Percentiles rank a stretch among this genome's conserved stretches.
phyloP scores from a whole-genome alignment of 2,329 filamentous ascomycete species.

The Colletotrichum godetiae region DNA sequence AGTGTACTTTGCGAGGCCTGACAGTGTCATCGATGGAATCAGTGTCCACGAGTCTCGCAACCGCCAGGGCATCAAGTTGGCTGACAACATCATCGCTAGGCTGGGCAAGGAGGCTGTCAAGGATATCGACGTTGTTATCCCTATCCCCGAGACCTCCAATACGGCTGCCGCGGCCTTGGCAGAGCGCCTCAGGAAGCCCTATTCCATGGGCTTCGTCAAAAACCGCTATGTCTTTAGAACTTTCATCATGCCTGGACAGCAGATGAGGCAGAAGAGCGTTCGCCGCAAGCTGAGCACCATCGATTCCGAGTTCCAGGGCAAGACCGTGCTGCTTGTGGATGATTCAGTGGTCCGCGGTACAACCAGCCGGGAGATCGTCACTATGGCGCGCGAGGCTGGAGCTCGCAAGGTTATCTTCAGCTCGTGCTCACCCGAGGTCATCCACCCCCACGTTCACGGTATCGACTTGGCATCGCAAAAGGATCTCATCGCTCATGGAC shows the following conservation, averaged over 20 bases:
- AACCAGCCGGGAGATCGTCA: conserved; percentile 71
- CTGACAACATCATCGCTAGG: conserved; percentile 74
- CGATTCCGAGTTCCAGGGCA: conserved; percentile 83
- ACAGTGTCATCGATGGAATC: conserved; percentile 87
- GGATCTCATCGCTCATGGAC: conserved; percentile 55
- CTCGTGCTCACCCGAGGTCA: conserved; percentile 81
- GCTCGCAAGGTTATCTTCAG: conserved; percentile 86
- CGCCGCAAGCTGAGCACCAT: conserved; percentile 91
- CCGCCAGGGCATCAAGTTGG: conserved; percentile 87
- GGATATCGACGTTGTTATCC: conserved; percentile 87
- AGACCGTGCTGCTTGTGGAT: conserved; percentile 86
- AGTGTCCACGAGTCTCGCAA: conserved; percentile 86
- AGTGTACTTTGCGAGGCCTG: conserved; percentile 89
- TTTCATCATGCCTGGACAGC: conserved; percentile 82
- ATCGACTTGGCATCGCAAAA: conserved; percentile 54
- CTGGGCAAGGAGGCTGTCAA: conserved; percentile 77
- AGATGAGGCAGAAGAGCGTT: conserved; percentile 82
- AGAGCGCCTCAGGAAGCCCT: conserved; percentile 80
- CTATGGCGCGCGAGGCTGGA: conserved; percentile 86
- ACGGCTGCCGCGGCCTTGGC: conserved; percentile 83
- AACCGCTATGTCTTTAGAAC: conserved; percentile 74
- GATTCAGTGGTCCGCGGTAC: conserved; percentile 89
- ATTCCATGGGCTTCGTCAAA: conserved; percentile 86
- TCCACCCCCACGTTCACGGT: conserved; percentile 47
- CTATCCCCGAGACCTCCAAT: conserved; percentile 79